Conservation (phyloP, 495 filamentous ascomycete genomes). For the Neurospora intermedia region DNA sequence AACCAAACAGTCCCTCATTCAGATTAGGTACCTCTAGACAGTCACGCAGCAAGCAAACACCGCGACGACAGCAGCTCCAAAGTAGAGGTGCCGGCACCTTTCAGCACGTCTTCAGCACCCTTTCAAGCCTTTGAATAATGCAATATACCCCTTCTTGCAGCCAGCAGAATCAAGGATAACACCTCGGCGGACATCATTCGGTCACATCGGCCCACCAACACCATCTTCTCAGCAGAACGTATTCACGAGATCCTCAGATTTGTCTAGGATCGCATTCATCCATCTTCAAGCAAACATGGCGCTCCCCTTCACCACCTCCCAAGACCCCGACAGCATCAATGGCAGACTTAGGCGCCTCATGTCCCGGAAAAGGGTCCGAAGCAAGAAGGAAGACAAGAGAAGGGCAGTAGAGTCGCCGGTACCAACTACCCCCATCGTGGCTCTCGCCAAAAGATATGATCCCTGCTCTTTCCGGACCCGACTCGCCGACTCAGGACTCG, state of each 20-base stretch:
- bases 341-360: neutral
- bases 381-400: neutral
- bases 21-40: neutral
- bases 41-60: neutral
- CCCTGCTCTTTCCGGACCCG: slow-evolving; percentile 10
- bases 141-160: neutral
- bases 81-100: neutral
- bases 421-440: neutral
- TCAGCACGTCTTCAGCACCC: neutral
- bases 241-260: neutral
- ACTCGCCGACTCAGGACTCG: slow-evolving; percentile 1
- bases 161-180: neutral
- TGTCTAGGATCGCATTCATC: neutral
- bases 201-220: neutral
- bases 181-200: neutral
- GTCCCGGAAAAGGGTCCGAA: neutral
- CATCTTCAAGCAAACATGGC: neutral
- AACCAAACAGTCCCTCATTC: neutral
- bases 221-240: neutral
- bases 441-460: slow-evolving; percentile 1
- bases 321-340: neutral
- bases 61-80: neutral
- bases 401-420: neutral
- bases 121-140: neutral
- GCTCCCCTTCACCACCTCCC: neutral